Conservation (phyloP, 2,329 filamentous ascomycete species). For the Colletotrichum sp. region DNA sequence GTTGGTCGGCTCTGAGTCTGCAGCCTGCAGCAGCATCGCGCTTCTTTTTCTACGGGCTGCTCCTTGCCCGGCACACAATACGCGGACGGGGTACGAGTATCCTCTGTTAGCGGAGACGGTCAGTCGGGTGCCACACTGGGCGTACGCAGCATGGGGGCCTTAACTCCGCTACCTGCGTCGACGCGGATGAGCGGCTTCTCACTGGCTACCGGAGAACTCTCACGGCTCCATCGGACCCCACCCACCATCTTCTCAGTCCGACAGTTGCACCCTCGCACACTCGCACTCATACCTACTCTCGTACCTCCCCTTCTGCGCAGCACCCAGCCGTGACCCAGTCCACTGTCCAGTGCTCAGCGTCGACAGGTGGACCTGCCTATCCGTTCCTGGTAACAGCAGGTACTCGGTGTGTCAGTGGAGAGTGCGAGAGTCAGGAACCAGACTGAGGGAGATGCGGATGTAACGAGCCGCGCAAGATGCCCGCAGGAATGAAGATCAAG, state of each 20-base stretch:
- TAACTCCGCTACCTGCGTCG: not conserved
- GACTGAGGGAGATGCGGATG: not conserved
- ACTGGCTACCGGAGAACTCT: slow-evolving; percentile 8
- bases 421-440: not conserved
- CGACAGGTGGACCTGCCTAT: not conserved
- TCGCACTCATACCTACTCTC: not conserved
- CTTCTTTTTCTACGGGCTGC: not conserved
- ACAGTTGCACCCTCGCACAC: not conserved
- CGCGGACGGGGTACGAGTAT: not conserved
- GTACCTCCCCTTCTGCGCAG: not conserved
- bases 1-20: not conserved
- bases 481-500: not conserved
- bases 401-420: not conserved
- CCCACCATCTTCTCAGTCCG: not conserved
- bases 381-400: not conserved
- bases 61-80: not conserved
- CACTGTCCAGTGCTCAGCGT: not conserved
- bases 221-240: not conserved
- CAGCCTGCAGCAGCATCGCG: not conserved
- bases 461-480: not conserved
- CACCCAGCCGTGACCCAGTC: not conserved
- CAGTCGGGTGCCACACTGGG: not conserved
- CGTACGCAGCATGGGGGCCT: not conserved
- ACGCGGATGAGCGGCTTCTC: not conserved
- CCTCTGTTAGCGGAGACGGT: not conserved